Base-by-base conservation (phyloP, 1,139 yeast species). In the Zygosaccharomyces pseudobailii region DNA sequence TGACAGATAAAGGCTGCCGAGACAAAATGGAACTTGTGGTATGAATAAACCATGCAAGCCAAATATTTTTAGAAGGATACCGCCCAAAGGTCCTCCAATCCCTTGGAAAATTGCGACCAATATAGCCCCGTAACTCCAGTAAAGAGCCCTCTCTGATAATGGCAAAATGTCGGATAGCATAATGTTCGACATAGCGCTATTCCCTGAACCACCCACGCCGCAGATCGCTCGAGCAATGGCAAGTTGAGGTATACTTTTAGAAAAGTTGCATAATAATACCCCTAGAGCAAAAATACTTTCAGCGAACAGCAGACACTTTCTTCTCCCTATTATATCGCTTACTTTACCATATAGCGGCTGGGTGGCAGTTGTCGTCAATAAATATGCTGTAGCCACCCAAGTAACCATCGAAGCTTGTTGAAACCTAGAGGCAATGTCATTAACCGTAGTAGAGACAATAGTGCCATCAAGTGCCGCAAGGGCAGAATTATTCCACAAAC, bases 1-100 rank as follows among this genome's bases (percentile, higher is more conserved):
- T 3, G 65, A 53, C 61, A 40, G 10, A 63, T 71, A 25, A 67
- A 77, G 55, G 66, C 69, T 48, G 3, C 62, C 30, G 6, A 76
- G 35, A 4, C 84, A 78, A 36, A 83, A 67, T 0, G 95, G 95
- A 1, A 76, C 74, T 59, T 79, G 84, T 30, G 72, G 58, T 50
- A 70, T 65, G 55, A 79, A 79, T 36, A 78, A 79, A 58, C 71
- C 73, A 57, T 84, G 75, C 94, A 95, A 87, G n/a, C 52, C 52
- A 33, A 49, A 49, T 41, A 42, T 41, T 17, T 28, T 40, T n/a
- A 49, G 37, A 10, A 49, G 33, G 17, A 41, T 7, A 8, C 52
- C 52, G 30, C 52, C 52, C 22, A 49, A 22, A 17, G 52, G 50
- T 3, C 52, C 50, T 10, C 52, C 52, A 3, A 49, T 23, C 19